Percentiles rank a stretch among this genome's conserved stretches.
Evolutionary conservation across 768 basidiomycete genomes (phyloP).

Genomic region (Trametes sanguinea): DNA sequence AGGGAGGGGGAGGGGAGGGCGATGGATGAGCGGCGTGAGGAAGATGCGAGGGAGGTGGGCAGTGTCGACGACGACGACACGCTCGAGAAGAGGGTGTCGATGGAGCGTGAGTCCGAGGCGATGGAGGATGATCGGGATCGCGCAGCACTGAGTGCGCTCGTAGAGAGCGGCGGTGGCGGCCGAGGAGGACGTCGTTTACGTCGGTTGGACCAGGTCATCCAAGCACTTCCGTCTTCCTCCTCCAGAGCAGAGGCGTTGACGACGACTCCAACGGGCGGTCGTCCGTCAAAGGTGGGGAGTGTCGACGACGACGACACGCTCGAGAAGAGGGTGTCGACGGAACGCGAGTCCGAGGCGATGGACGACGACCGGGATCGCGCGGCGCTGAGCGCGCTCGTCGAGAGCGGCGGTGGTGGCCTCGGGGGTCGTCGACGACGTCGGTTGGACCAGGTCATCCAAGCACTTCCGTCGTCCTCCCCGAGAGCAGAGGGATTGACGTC

Average conservation of each 20-base stretch:
- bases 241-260: not conserved
- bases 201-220: not conserved
- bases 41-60: not conserved
- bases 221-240: not conserved
- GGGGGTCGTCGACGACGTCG: not conserved
- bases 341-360: not conserved
- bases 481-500: not conserved
- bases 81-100: slow-evolving; percentile 1
- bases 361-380: slow-evolving; percentile 1
- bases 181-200: not conserved
- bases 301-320: not conserved
- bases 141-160: not conserved
- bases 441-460: slow-evolving; percentile 3
- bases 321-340: not conserved
- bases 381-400: not conserved
- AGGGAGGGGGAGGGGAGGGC: not conserved
- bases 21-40: not conserved
- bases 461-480: not conserved
- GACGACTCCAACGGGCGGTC: too few species aligned
- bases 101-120: not conserved
- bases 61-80: not conserved
- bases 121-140: not conserved
- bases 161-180: not conserved
- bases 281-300: too few species aligned
- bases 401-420: not conserved